Base-by-base conservation (phyloP, 2,329 filamentous ascomycete genomes). In the Colletotrichum australisinense region DNA sequence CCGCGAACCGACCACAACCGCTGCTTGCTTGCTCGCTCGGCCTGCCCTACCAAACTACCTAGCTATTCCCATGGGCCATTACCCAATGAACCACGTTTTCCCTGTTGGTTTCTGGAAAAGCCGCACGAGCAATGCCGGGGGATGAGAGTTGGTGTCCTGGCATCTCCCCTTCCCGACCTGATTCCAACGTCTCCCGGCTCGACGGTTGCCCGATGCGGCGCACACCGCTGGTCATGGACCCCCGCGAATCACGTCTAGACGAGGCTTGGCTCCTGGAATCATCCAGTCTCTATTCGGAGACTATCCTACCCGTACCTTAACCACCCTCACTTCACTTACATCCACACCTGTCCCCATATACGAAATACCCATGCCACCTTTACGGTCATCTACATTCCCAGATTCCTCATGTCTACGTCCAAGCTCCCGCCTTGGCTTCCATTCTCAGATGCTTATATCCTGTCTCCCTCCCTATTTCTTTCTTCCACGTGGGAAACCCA, bases 191-290 rank as follows among this genome's bases (percentile, higher is more conserved):
- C 22, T 8, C 28, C 53, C 53, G 22, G 30, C 12, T 7, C 5
- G n/a, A n/a, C n/a, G 5, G 28, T 5, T 3, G 55, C 49, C 60
- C 60, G 55, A 66, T 73, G 60, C 60, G 62, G 71, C 16, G 62
- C 67, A 66, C 67, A 66, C 67, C 67, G 60, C 55, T 65, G 56
- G 42, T 28, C 42, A 28, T 38, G 46, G 32, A 59, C n/a, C 35
- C 42, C 42, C 38, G 55, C 30, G 46, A 60, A 64, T 70, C 67
- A 56, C 12, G 46, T 63, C 67, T 52, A 46, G 22, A 62, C 62
- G 26, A 5, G 55, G 32, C 67, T 65, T 57, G 71, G 60, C 67
- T 57, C 65, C 49, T 73, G 70, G 70, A 73, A 73, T 73, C 67
- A 73, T 7, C 28, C 55, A 28, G 32, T 42, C 60, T 57, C 53